Conservation (phyloP, 768 basidiomycete species). For the Termitomyces heimii region DNA sequence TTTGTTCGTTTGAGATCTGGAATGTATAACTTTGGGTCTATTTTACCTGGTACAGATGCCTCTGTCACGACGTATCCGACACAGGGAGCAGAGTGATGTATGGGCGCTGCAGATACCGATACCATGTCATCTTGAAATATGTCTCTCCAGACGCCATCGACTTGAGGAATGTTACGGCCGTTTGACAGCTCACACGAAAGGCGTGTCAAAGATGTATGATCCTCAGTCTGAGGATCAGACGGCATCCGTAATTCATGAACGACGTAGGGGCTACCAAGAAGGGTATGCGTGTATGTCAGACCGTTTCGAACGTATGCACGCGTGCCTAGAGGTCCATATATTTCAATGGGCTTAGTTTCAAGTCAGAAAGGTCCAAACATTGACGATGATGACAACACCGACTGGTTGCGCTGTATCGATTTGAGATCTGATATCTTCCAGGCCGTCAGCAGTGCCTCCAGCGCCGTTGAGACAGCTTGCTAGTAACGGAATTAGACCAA, state of each 20-base stretch:
- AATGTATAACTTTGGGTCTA: slow-evolving; percentile 61
- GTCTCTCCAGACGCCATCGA: slow-evolving; percentile 58
- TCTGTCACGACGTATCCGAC: slow-evolving; percentile 75
- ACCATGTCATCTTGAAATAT: slow-evolving; percentile 53
- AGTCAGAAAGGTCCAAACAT: background rate
- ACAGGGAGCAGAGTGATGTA: slow-evolving; percentile 75
- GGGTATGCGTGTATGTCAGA: slow-evolving; percentile 63
- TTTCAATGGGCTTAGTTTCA: slow-evolving; percentile 55
- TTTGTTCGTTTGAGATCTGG: slow-evolving; percentile 66
- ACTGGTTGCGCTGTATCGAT: slow-evolving; percentile 30
- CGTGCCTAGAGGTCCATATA: slow-evolving; percentile 83
- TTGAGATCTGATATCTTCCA: slow-evolving; percentile 52
- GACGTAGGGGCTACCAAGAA: slow-evolving; percentile 60
- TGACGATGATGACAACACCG: slow-evolving; percentile 12
- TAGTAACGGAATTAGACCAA: slow-evolving; percentile 66
- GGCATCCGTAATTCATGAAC: slow-evolving; percentile 78
- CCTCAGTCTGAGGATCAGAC: slow-evolving; percentile 49
- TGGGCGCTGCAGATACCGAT: slow-evolving; percentile 72
- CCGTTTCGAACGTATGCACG: slow-evolving; percentile 72
- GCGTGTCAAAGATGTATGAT: slow-evolving; percentile 38
- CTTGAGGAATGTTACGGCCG: slow-evolving; percentile 60
- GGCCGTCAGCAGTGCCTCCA: slow-evolving; percentile 54
- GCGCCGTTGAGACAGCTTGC: slow-evolving; percentile 69
- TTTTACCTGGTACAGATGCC: slow-evolving; percentile 68
- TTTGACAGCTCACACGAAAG: slow-evolving; percentile 47